Evolutionary conservation across 441 rosid species (phyloP), one percentile per base, ranked within the genome.

Genomic region (Aquilaria agallochum): DNA sequence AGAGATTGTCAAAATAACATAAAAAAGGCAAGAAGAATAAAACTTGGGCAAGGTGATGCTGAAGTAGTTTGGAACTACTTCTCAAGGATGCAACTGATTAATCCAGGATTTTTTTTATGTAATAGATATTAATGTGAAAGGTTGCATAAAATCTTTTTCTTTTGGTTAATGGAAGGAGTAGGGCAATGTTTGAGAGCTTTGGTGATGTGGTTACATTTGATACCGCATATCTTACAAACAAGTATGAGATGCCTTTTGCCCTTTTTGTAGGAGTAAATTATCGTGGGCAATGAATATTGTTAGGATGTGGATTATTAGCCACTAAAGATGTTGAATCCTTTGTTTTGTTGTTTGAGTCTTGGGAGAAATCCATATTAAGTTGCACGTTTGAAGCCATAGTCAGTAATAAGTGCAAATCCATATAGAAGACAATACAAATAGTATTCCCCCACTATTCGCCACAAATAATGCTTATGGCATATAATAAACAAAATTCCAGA

Each of bases 151-250:
- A 20, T 20, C 27, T 20, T 20, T 20, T 20, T 20, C 27, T 20
- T 20, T 20, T 20, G 27, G 27, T 20, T 20, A 1, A 20, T 20
- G 27, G 27, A 20, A 20, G 27, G 27, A 20, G 27, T 20, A 20
- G 27, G 27, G 1, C 1, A 20, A 20, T 20, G 27, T 20, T 20
- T 20, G 27, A 20, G 27, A 20, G 27, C 27, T 67, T 67, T 49
- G 62, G 66, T 5, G 63, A 58, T 32, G 62, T 34, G 8, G 46
- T 72, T 2, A 67, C 60, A 14, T 67, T 72, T 46, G 65, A 71
- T 27, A 46, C 60, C 12, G 56, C 57, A 9, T 66, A 66, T 12
- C 14, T 56, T 2, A 62, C 46, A 1, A 63, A 55, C 32, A 40
- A 58, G 3, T 62, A 20, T 20, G 27, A 20, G 27, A 20, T 20